Evolutionary conservation across 495 filamentous ascomycete species (phyloP).

Genomic region (Pyrenula aspistea): DNA sequence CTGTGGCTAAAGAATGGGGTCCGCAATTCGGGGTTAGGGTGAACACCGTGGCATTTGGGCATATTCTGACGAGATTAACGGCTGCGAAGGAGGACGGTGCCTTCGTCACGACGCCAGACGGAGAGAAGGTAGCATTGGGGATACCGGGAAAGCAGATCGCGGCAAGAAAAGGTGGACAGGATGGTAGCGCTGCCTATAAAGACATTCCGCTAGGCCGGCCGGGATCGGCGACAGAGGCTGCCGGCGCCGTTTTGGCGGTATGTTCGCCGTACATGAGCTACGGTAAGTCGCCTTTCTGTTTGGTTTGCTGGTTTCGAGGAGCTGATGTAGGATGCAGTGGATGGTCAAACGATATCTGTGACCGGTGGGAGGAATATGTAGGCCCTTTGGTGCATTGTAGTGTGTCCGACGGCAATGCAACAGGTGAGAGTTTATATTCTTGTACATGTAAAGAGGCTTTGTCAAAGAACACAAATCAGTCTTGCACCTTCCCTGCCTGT

Average conservation of each 20-base stretch:
- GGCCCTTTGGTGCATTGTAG: no score
- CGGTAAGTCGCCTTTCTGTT: slow-evolving; percentile 11
- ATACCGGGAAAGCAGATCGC: slow-evolving; percentile 52
- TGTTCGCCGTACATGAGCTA: slow-evolving; percentile 71
- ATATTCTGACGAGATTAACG: slow-evolving; percentile 66
- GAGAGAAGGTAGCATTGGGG: slow-evolving; percentile 64
- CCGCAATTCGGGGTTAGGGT: slow-evolving; percentile 70
- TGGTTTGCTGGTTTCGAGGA: neutral
- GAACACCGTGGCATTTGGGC: slow-evolving; percentile 75
- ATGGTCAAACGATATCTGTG: slow-evolving; percentile 73
- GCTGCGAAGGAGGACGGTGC: slow-evolving; percentile 69
- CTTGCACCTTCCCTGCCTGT: no score
- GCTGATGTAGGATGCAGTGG: slow-evolving; percentile 20
- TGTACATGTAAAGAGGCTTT: no score
- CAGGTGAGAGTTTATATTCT: neutral
- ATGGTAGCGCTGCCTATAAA: slow-evolving; percentile 25
- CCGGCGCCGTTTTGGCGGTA: slow-evolving; percentile 64
- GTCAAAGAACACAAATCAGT: no score
- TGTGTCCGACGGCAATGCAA: no score
- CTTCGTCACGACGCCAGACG: slow-evolving; percentile 62
- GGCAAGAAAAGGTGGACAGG: slow-evolving; percentile 19
- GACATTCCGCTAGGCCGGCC: slow-evolving; percentile 71
- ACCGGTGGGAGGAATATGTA: slow-evolving; percentile 79
- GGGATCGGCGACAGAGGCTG: slow-evolving; percentile 68
- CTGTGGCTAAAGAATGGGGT: slow-evolving; percentile 88